Percentiles rank a stretch among this genome's conserved stretches.
Evolutionary conservation across 2,329 filamentous ascomycete species (phyloP).

Genomic region (Penicillium brevicompactum): DNA sequence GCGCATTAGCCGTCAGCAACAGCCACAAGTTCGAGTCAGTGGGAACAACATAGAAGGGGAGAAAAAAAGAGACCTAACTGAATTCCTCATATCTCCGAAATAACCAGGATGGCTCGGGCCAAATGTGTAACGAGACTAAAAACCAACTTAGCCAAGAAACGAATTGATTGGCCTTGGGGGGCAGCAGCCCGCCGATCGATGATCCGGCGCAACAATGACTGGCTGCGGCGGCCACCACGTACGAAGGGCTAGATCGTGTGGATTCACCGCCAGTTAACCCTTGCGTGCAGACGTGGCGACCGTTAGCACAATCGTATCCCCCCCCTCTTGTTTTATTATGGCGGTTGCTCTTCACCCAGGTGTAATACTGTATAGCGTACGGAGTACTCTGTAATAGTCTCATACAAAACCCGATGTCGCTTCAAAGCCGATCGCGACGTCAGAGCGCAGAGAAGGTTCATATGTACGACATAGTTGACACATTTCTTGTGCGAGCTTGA

Average conservation of each 20-base stretch:
- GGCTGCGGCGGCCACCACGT: constrained; percentile 26
- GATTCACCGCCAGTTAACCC: constrained; percentile 31
- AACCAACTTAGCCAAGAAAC: background rate
- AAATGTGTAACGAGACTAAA: constrained; percentile 27
- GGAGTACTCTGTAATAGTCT: background rate
- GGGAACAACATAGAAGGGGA: background rate
- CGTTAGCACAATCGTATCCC: background rate
- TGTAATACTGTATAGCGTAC: background rate
- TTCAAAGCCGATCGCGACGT: background rate
- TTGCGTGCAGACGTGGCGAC: constrained; percentile 25
- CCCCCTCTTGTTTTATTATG: no score
- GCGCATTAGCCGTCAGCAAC: constrained; percentile 6
- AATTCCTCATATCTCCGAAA: constrained; percentile 13
- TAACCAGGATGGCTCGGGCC: constrained; percentile 17
- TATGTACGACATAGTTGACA: constrained; percentile 8
- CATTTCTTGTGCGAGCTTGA: constrained; percentile 3
- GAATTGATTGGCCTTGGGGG: constrained; percentile 9
- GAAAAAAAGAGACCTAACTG: background rate
- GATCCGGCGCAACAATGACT: constrained; percentile 29
- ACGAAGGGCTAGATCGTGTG: constrained; percentile 26
- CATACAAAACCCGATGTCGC: background rate
- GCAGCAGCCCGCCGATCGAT: constrained; percentile 29
- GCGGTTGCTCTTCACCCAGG: background rate
- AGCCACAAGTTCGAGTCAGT: constrained; percentile 7
- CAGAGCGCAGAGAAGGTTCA: background rate